Evolutionary conservation across 805 yeast genomes (phyloP).

Genomic region (Cyberlindnera xylosilytica): DNA sequence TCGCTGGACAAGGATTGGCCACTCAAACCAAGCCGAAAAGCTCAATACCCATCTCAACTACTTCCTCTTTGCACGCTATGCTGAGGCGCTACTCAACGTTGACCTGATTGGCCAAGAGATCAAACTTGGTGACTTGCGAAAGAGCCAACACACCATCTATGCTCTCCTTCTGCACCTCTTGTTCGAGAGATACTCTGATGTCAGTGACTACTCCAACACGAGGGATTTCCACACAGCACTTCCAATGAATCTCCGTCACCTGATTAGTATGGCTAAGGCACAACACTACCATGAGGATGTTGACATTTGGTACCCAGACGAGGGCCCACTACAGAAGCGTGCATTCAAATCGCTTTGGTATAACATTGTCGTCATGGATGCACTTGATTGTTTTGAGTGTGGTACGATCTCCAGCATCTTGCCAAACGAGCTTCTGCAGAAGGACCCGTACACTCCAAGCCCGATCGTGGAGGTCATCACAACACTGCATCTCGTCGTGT

Average conservation of each 20-base stretch:
- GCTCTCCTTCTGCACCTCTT: conserved; percentile 1
- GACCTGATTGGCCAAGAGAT: conserved; percentile 7
- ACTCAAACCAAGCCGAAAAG: conserved; percentile 1
- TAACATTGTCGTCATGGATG: conserved; percentile 9
- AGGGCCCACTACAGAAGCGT: not conserved
- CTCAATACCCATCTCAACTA: conserved; percentile 3
- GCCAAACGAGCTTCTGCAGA: conserved; percentile 1
- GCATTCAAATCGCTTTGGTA: conserved; percentile 10
- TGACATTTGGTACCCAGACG: conserved; percentile 7
- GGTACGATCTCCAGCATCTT: conserved; percentile 5
- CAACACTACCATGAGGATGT: conserved; percentile 12
- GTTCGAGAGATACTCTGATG: conserved; percentile 8
- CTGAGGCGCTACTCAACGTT: conserved; percentile 1
- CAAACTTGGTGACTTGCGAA: not conserved
- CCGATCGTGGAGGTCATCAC: not conserved
- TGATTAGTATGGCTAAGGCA: conserved; percentile 8
- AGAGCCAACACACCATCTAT: conserved; percentile 2
- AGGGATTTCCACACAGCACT: not conserved
- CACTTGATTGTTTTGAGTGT: conserved; percentile 5
- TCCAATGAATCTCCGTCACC: not conserved
- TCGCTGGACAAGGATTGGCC: conserved; percentile 2
- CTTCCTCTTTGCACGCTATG: conserved; percentile 5
- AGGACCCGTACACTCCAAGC: not conserved
- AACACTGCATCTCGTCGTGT: conserved; percentile 3
- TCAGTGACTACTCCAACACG: conserved; percentile 3